Evolutionary conservation across 2,329 filamentous ascomycete species (phyloP), one percentile per base, ranked within the genome.

Genomic region (Stachybotrys echinatus): DNA sequence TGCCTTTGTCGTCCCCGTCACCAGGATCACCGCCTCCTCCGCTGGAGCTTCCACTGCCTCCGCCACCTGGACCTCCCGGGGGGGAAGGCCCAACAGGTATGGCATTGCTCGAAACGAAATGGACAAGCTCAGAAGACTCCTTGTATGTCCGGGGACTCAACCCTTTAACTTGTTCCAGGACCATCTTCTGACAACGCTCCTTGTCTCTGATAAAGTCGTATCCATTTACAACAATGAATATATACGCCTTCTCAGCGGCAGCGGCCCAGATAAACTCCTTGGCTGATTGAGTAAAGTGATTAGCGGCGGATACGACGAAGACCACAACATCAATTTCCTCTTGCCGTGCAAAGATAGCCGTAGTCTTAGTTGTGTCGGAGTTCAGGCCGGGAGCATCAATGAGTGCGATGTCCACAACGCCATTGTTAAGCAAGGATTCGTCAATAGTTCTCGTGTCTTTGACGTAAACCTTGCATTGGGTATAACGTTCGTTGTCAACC

Each of bases 261-360:
- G 94, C 94, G 47, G 92, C 92, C 76, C 89, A 88, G 54, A 99
- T 96, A 63, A 99, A 99, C 61, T 99, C 94, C 69, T 89, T 95
- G n/a, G 94, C 92, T 1, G 94, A 96, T 49, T 95, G 84, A 0
- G 94, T 99, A 65, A 99, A 97, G 69, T 99, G 94, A 58, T 99
- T 99, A 22, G 92, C 91, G 3, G 94, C 94, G 12, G 92, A 96
- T 5, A 99, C 94, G 31, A 99, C 94, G 61, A 99, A 99, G 0
- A 99, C 92, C 1, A 99, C 94, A 0, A 99, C 94, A 60, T 99
- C 94, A 55, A 99, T 99, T 70, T 99, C 94, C 67, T 99, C 94
- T 65, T 99, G 94, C 50, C 94, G 81, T 21, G 94, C 94, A 67
- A 99, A 99, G 6, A 99, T 88, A 19, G 94, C 94, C 1, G 94